A percentile compares a stretch with the other conserved stretches of the same genome.
Conservation (phyloP, 2,329 filamentous ascomycete species). For the Botryotinia narcissicola region DNA sequence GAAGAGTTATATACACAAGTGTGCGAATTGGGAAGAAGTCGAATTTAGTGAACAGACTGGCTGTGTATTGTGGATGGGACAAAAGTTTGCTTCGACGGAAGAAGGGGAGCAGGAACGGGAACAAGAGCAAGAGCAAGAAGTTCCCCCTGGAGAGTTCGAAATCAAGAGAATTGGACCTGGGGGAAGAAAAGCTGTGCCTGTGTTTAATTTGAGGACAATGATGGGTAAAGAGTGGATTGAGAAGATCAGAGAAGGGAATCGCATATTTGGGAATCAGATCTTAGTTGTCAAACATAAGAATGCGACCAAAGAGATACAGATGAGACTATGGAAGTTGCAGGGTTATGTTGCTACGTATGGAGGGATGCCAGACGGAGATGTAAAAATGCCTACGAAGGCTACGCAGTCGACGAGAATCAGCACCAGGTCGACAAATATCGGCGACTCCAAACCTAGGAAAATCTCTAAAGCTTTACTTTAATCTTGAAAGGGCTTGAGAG, state of each 20-base stretch:
- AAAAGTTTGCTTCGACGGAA: not conserved
- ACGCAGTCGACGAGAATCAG: not conserved
- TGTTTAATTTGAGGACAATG: conserved; percentile 53
- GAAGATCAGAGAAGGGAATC: conserved; percentile 40
- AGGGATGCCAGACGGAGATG: not conserved
- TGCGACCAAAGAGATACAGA: conserved; percentile 47
- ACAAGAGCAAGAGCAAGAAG: conserved; percentile 23
- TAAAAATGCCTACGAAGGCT: not conserved
- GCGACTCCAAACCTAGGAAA: not conserved
- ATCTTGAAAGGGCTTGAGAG: not conserved
- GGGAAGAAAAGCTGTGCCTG: conserved; percentile 41
- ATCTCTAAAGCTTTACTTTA: not conserved
- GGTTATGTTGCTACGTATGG: conserved; percentile 47
- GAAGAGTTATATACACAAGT: conserved; percentile 44
- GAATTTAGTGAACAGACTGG: conserved; percentile 38
- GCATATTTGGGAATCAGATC: conserved; percentile 37
- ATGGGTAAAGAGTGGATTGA: conserved; percentile 49
- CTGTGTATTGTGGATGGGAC: conserved; percentile 33
- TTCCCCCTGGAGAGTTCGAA: conserved; percentile 43
- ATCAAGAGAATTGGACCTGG: conserved; percentile 43
- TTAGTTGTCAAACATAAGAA: conserved; percentile 44
- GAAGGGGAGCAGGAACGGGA: not conserved
- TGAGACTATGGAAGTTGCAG: conserved; percentile 57
- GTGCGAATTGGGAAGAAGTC: conserved; percentile 46
- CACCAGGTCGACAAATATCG: not conserved